These are phyloP conservation scores for Albophoma yamanashiensis DNA, from an alignment of 2,329 filamentous ascomycete species.

Conservation along the genomic window DNA sequence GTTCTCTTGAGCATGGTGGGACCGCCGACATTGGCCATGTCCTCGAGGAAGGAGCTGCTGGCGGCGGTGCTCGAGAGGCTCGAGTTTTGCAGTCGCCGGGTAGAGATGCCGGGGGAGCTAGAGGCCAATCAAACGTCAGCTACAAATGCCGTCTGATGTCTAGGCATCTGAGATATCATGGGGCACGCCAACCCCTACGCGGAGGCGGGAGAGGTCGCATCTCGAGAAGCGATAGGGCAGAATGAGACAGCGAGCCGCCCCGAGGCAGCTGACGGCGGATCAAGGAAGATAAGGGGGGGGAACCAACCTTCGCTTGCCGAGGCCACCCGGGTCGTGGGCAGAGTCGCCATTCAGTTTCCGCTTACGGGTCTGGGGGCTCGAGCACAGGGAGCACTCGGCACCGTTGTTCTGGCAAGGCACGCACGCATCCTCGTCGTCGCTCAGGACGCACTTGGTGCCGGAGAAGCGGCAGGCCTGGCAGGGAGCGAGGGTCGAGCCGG, in stretches of 20 bases:
- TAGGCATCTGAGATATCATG: background rate
- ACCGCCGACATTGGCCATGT: constrained; percentile 60
- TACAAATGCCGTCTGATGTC: background rate
- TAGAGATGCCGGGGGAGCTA: constrained; percentile 45
- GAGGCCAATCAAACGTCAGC: constrained; percentile 8
- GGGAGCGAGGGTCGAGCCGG: constrained; percentile 35
- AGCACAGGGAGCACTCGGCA: constrained; percentile 68
- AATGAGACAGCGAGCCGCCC: background rate
- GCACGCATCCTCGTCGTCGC: constrained; percentile 64
- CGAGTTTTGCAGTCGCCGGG: constrained; percentile 41
- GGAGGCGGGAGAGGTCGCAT: background rate
- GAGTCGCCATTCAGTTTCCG: constrained; percentile 61
- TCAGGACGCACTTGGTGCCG: constrained; percentile 65
- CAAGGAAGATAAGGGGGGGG: constrained; percentile 7
- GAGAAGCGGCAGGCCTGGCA: constrained; percentile 67
- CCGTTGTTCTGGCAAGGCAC: constrained; percentile 69
- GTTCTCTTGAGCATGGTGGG: constrained; percentile 57
- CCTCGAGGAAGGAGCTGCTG: constrained; percentile 54
- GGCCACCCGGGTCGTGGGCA: constrained; percentile 40
- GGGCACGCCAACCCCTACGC: background rate
- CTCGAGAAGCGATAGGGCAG: background rate
- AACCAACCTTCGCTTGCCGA: constrained; percentile 59
- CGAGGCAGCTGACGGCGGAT: background rate
- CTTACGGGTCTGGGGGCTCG: constrained; percentile 69
- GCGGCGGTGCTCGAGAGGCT: constrained; percentile 51